Evolutionary conservation across 2,329 filamentous ascomycete species (phyloP).

Genomic region (Arthrobotrys conoides): DNA sequence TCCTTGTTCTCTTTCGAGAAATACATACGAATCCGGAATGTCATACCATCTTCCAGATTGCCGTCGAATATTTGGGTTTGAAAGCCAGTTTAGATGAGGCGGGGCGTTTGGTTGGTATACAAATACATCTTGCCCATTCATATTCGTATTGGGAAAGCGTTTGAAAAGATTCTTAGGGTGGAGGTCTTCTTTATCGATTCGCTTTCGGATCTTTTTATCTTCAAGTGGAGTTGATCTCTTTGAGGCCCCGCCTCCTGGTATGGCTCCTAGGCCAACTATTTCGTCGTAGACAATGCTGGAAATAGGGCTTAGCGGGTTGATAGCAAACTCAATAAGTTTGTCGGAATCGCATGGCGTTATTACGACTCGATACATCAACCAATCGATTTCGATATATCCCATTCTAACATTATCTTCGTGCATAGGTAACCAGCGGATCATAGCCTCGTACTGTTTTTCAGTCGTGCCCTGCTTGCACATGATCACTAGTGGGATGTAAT

Average conservation of each 20-base stretch:
- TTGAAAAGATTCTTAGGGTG: conserved; percentile 11
- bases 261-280: background rate
- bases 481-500: conserved; percentile 22
- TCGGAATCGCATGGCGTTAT: conserved; percentile 18
- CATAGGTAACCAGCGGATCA: conserved; percentile 9
- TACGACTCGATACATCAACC: conserved; percentile 32
- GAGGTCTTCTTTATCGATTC: conserved; percentile 4
- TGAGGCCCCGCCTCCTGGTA: background rate
- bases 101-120: conserved; percentile 14
- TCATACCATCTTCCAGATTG: conserved; percentile 29
- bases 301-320: background rate
- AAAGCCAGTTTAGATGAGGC: conserved; percentile 29
- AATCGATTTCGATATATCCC: conserved; percentile 13
- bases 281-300: conserved; percentile 33
- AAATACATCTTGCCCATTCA: conserved; percentile 23
- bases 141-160: conserved; percentile 21
- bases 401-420: conserved; percentile 35
- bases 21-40: conserved; percentile 27
- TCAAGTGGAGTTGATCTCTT: background rate
- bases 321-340: background rate
- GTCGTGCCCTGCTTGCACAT: conserved; percentile 38
- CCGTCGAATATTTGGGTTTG: conserved; percentile 24
- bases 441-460: conserved; percentile 33
- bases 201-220: background rate
- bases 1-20: conserved; percentile 13